Conservation (phyloP, 345 rosid genomes). For the Excoecaria cochinchinensis region DNA sequence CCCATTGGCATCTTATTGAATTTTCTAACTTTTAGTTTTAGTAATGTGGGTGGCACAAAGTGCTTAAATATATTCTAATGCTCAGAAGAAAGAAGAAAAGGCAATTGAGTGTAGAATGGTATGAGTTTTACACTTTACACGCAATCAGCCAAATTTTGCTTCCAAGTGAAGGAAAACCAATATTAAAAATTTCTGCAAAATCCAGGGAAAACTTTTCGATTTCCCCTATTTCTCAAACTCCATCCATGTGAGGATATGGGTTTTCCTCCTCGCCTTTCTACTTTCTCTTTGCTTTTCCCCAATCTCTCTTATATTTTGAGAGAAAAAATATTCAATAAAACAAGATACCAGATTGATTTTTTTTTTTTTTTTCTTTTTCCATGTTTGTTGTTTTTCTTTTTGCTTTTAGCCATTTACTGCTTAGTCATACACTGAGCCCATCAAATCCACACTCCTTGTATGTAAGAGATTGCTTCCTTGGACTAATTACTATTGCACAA, state of each 20-base stretch:
- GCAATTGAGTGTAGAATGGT: background rate
- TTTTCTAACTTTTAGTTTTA: no score
- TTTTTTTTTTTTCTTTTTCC: no score
- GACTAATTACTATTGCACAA: constrained; percentile 88
- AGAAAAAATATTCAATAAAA: background rate
- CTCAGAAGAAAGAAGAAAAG: background rate
- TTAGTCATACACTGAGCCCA: constrained; percentile 63
- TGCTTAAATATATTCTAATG: no score
- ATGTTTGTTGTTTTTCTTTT: background rate
- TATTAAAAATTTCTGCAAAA: background rate
- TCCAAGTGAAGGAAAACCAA: constrained; percentile 6
- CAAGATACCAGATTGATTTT: background rate
- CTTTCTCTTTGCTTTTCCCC: background rate
- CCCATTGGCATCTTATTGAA: no score
- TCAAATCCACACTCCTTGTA: constrained; percentile 98
- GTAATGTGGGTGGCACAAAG: no score
- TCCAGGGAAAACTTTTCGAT: background rate
- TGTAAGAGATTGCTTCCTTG: constrained; percentile 83
- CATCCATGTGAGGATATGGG: background rate
- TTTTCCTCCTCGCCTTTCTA: background rate
- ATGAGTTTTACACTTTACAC: background rate
- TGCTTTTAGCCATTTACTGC: background rate
- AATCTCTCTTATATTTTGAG: background rate
- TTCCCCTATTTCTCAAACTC: background rate
- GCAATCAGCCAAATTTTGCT: background rate